Conservation (phyloP, 176 grass and related monocot genomes). For the Carex scoparia region DNA sequence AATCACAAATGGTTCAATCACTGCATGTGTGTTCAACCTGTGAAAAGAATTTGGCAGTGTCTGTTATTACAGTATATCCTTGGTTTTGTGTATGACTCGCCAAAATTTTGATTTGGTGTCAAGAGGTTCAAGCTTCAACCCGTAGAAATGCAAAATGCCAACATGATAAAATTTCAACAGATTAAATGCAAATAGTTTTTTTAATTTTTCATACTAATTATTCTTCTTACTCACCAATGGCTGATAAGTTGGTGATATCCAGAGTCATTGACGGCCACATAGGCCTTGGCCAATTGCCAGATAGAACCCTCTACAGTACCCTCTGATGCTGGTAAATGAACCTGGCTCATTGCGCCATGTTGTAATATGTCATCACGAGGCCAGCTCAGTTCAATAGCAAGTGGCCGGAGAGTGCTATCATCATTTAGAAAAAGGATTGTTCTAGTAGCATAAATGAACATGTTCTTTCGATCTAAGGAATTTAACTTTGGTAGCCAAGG, state of each 20-base stretch:
- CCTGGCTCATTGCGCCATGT: slow-evolving; percentile 41
- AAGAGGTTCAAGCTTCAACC: not conserved
- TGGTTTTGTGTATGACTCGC: not conserved
- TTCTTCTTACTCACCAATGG: slow-evolving; percentile 56
- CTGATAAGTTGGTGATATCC: slow-evolving; percentile 77
- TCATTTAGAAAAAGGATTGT: slow-evolving; percentile 59
- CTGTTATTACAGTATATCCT: not conserved
- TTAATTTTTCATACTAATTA: not conserved
- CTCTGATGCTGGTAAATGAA: slow-evolving; percentile 47
- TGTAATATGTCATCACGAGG: slow-evolving; percentile 27
- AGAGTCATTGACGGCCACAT: slow-evolving; percentile 76
- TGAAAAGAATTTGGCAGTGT: not conserved
- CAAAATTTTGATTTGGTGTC: not conserved
- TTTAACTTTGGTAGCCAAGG: slow-evolving; percentile 73
- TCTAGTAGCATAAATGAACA: slow-evolving; percentile 78
- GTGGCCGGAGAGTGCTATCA: slow-evolving; percentile 46
- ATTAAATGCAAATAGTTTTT: not conserved
- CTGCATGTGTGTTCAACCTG: slow-evolving; percentile 77
- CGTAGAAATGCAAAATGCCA: not conserved
- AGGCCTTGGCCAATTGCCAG: slow-evolving; percentile 92
- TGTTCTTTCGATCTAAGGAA: slow-evolving; percentile 24
- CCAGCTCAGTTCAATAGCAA: slow-evolving; percentile 85
- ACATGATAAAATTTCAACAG: not conserved
- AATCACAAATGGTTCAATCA: slow-evolving; percentile 80
- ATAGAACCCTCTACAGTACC: slow-evolving; percentile 43